These are phyloP conservation scores for Candida manassasensis DNA, from an alignment of 805 yeast species.

Conservation along the genomic window DNA sequence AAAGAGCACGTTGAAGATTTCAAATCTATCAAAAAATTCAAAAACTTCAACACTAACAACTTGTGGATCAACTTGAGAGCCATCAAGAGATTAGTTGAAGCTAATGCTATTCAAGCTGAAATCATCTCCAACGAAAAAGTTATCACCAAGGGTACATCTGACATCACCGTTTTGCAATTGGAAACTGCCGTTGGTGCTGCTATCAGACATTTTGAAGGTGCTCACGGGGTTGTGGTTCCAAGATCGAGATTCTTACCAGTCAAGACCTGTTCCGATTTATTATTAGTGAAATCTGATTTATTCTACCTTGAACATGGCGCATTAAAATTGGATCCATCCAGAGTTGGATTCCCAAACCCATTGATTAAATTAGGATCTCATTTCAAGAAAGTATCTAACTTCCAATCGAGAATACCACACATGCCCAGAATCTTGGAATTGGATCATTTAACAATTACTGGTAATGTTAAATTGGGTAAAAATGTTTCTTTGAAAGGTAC, in stretches of 20 bases:
- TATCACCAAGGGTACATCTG: slow-evolving; percentile 70
- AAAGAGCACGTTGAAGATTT: slow-evolving; percentile 97
- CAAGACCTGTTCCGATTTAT: slow-evolving; percentile 91
- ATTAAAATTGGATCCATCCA: slow-evolving; percentile 70
- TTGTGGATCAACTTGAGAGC: slow-evolving; percentile 96
- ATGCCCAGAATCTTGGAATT: slow-evolving; percentile 95
- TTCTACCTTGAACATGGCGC: slow-evolving; percentile 91
- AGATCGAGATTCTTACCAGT: slow-evolving; percentile 97
- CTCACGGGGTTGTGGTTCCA: slow-evolving; percentile 98
- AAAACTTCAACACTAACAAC: slow-evolving; percentile 96
- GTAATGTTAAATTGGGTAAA: slow-evolving; percentile 89
- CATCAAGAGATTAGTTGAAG: slow-evolving; percentile 84
- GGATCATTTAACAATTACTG: slow-evolving; percentile 96
- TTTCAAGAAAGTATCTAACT: slow-evolving; percentile 90
- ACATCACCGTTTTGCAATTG: slow-evolving; percentile 83
- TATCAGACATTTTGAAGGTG: slow-evolving; percentile 88
- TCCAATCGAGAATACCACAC: slow-evolving; percentile 85
- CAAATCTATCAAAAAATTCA: slow-evolving; percentile 95
- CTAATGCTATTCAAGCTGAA: slow-evolving; percentile 78
- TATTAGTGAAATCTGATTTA: slow-evolving; percentile 91
- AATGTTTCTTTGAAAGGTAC: slow-evolving; percentile 92
- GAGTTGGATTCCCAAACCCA: slow-evolving; percentile 91
- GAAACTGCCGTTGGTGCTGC: slow-evolving; percentile 99
- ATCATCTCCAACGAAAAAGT: slow-evolving; percentile 93
- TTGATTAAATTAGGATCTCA: slow-evolving; percentile 94